Percentiles rank a stretch among this genome's conserved stretches.
phyloP scores from a whole-genome alignment of 331 rosid species.

The Quercus tomentella region DNA sequence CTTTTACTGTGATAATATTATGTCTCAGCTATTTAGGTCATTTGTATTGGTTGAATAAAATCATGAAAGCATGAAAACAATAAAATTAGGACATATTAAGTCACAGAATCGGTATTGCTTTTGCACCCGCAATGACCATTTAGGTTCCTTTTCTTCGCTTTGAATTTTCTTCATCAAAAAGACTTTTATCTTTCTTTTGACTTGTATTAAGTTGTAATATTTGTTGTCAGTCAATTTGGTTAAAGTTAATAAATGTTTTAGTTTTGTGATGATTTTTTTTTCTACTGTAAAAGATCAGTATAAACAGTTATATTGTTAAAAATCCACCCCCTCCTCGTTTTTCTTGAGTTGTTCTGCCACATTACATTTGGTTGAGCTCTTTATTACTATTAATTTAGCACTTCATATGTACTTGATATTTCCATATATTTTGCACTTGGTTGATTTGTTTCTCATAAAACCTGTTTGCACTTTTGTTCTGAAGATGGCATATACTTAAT shows the following conservation, averaged over 20 bases:
- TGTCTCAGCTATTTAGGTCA: no score
- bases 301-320: not conserved
- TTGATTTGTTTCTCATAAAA: not conserved
- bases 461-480: not conserved
- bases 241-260: not conserved
- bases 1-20: no score
- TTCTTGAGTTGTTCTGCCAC: not conserved
- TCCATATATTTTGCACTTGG: not conserved
- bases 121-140: not conserved
- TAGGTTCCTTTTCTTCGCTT: not conserved
- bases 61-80: no score
- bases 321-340: not conserved
- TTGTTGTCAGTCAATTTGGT: not conserved
- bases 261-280: not conserved
- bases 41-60: no score
- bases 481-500: not conserved
- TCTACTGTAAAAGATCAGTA: not conserved
- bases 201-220: not conserved
- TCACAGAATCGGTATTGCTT: not conserved
- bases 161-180: not conserved
- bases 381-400: not conserved
- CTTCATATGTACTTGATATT: not conserved
- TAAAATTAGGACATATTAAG: not conserved
- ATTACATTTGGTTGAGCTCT: not conserved
- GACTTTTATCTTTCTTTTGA: not conserved